Conservation (phyloP, 2,329 filamentous ascomycete genomes). For the Coniosporium uncinatum region DNA sequence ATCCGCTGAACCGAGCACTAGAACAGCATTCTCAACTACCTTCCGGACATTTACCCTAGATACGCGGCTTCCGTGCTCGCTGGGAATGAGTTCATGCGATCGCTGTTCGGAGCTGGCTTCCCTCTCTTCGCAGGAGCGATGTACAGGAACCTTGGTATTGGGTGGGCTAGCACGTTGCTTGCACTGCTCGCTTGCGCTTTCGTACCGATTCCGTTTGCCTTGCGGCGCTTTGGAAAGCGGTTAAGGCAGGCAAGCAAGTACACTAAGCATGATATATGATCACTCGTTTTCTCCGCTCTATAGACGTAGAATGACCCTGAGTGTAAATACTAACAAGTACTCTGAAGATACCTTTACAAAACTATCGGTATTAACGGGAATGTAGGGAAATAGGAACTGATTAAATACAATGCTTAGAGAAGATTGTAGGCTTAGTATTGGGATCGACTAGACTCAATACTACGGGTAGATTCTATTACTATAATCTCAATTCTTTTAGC, state of each 20-base stretch:
- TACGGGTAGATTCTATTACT: too few species aligned
- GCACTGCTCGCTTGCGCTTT: constrained; percentile 35
- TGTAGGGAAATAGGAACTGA: too few species aligned
- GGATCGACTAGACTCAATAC: too few species aligned
- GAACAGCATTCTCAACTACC: constrained; percentile 37
- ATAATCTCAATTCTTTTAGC: too few species aligned
- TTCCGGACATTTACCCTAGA: constrained; percentile 33
- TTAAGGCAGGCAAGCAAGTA: not conserved
- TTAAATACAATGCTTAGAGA: too few species aligned
- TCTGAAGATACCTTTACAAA: too few species aligned
- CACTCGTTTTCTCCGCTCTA: not conserved
- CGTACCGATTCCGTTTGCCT: constrained; percentile 37
- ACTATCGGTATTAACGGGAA: too few species aligned
- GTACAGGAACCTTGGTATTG: constrained; percentile 30
- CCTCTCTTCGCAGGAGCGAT: constrained; percentile 31
- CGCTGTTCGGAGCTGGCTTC: constrained; percentile 25
- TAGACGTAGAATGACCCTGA: not conserved
- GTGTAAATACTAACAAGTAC: too few species aligned
- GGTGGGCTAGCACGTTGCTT: constrained; percentile 32
- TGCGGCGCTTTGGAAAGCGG: constrained; percentile 24
- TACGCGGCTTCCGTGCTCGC: constrained; percentile 35
- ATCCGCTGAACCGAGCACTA: too few species aligned
- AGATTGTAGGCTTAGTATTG: too few species aligned
- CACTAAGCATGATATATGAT: constrained; percentile 1
- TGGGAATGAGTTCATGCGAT: constrained; percentile 34